phyloP scores from a whole-genome alignment of 306 rosid species.

The Acacia acuminata region DNA sequence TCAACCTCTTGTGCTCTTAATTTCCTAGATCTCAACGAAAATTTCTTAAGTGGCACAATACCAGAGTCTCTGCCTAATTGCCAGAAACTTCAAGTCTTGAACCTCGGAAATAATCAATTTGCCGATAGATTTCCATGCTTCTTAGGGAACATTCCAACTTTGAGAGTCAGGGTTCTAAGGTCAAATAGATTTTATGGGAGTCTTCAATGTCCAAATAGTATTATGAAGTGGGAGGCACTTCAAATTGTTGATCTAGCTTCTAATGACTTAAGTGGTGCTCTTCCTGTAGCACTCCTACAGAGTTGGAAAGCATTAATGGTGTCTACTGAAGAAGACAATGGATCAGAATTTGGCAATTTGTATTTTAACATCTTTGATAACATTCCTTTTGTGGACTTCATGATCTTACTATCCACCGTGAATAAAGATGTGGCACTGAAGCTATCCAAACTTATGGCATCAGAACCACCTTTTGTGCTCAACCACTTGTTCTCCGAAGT shows the following conservation, averaged over 20 bases:
- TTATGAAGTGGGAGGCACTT: conserved; percentile 9
- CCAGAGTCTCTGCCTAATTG: not conserved
- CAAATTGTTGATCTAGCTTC: conserved; percentile 31
- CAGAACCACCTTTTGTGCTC: not conserved
- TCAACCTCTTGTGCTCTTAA: conserved; percentile 21
- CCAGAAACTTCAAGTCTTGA: not conserved
- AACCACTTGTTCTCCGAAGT: not conserved
- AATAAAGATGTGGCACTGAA: not conserved
- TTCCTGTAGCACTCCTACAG: not conserved
- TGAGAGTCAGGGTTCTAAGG: not conserved
- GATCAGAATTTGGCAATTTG: not conserved
- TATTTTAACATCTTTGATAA: not conserved
- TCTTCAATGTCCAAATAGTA: conserved; percentile 3
- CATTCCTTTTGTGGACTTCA: not conserved
- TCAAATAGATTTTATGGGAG: not conserved
- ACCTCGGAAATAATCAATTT: not conserved
- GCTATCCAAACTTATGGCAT: not conserved
- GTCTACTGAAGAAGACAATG: not conserved
- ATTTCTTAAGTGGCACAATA: conserved; percentile 19
- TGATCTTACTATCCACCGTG: no score
- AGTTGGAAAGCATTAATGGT: conserved; percentile 28
- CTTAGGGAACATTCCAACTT: not conserved
- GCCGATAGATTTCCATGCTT: not conserved
- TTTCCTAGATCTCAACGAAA: conserved; percentile 36
- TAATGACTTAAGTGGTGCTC: conserved; percentile 1